phyloP scores from a whole-genome alignment of 768 basidiomycete species.

The Russula vinacea region DNA sequence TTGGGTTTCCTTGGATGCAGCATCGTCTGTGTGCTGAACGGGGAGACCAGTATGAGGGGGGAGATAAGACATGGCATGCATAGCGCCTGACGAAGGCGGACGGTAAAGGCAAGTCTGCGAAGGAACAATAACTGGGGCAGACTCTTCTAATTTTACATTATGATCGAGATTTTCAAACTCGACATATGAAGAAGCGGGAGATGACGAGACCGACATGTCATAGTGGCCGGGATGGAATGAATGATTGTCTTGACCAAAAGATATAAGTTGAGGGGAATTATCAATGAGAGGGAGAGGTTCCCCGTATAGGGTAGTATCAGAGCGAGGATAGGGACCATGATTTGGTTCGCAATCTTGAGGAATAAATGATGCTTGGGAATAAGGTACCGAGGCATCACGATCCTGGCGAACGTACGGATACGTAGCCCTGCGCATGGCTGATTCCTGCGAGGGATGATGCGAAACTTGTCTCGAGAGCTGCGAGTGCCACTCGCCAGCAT shows the following conservation, averaged over 20 bases:
- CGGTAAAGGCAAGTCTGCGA: slow-evolving; percentile 55
- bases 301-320: slow-evolving; percentile 42
- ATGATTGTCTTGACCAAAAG: slow-evolving; percentile 39
- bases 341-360: slow-evolving; percentile 43
- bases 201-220: slow-evolving; percentile 37
- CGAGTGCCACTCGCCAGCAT: slow-evolving; percentile 29
- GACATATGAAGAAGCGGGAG: slow-evolving; percentile 47
- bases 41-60: slow-evolving; percentile 51
- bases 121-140: slow-evolving; percentile 57
- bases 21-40: slow-evolving; percentile 88
- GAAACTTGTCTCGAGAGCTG: slow-evolving; percentile 31
- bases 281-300: slow-evolving; percentile 41
- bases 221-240: slow-evolving; percentile 36
- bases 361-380: slow-evolving; percentile 46
- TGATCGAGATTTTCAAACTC: slow-evolving; percentile 46
- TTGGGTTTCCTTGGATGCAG: slow-evolving; percentile 86
- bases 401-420: slow-evolving; percentile 78
- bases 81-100: slow-evolving; percentile 36
- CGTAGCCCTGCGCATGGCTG: slow-evolving; percentile 60
- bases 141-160: slow-evolving; percentile 67
- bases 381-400: slow-evolving; percentile 44
- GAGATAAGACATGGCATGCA: slow-evolving; percentile 38
- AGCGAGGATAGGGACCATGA: slow-evolving; percentile 35
- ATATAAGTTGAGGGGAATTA: slow-evolving; percentile 40
- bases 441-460: slow-evolving; percentile 42